Evolutionary conservation across 768 basidiomycete species (phyloP).

Genomic region (Kwoniella sp.): DNA sequence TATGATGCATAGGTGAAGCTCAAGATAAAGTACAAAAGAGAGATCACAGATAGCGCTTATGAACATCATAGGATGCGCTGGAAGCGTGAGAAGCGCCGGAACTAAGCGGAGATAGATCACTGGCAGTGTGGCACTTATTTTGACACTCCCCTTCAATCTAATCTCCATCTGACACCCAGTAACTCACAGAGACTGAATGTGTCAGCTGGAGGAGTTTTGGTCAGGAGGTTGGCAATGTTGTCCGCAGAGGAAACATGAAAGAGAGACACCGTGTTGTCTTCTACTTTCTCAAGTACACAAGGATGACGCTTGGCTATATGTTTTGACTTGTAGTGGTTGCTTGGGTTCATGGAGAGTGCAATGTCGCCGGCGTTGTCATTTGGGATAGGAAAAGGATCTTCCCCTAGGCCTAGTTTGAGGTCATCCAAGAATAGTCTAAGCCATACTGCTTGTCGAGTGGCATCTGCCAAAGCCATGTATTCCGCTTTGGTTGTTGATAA

Average conservation of each 20-base stretch:
- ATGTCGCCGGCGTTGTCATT: slow-evolving; percentile 11
- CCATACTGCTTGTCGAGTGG: slow-evolving; percentile 58
- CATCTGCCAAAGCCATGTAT: slow-evolving; percentile 58
- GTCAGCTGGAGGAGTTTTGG: slow-evolving; percentile 4
- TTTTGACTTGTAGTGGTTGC: slow-evolving; percentile 18
- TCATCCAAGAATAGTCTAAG: slow-evolving; percentile 29
- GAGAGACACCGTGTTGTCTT: slow-evolving; percentile 5
- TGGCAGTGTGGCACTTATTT: background rate
- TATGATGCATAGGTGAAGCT: background rate
- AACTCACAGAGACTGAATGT: slow-evolving; percentile 6
- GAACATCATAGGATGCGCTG: background rate
- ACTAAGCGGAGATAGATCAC: background rate
- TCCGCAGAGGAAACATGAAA: slow-evolving; percentile 1
- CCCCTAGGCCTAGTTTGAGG: slow-evolving; percentile 12
- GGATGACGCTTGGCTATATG: slow-evolving; percentile 15
- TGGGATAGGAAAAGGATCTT: slow-evolving; percentile 3
- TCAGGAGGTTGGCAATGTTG: slow-evolving; percentile 10
- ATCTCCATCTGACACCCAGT: slow-evolving; percentile 7
- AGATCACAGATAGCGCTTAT: background rate
- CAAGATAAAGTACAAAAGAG: background rate
- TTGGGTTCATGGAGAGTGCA: slow-evolving; percentile 7
- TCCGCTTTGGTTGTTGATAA: slow-evolving; percentile 60
- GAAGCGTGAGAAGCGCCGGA: background rate
- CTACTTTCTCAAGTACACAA: slow-evolving; percentile 9
- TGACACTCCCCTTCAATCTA: slow-evolving; percentile 8